phyloP scores from a whole-genome alignment of 352 stramenopile species.

The Phytophthora colocasiae region DNA sequence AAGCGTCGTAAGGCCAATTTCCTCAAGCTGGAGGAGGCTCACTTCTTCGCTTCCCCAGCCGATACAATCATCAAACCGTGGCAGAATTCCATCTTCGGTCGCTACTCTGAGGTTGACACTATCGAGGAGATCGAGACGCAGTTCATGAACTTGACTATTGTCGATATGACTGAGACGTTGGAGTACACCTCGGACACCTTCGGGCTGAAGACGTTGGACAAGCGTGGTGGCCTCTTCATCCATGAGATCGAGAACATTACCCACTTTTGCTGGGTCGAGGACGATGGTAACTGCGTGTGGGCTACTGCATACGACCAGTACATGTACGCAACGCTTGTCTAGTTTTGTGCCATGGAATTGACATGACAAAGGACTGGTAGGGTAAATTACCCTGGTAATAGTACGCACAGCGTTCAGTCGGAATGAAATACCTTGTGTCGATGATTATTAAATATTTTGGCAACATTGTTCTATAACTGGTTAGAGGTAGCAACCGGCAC shows the following conservation, averaged over 20 bases:
- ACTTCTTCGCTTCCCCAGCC: constrained; percentile 50
- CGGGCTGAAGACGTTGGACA: constrained; percentile 40
- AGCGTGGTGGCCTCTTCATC: constrained; percentile 43
- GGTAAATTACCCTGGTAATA: too few relatives aligned
- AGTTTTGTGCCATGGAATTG: background rate
- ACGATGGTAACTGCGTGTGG: constrained; percentile 48
- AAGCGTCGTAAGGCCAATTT: constrained; percentile 36
- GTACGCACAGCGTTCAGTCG: too few relatives aligned
- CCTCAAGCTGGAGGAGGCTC: constrained; percentile 13
- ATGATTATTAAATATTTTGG: too few relatives aligned
- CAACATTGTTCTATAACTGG: too few relatives aligned
- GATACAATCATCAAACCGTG: constrained; percentile 53
- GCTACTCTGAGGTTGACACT: constrained; percentile 43
- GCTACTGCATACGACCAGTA: constrained; percentile 46
- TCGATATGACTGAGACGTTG: constrained; percentile 36
- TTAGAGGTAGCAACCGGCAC: too few relatives aligned
- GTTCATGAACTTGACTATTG: constrained; percentile 39
- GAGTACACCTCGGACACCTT: constrained; percentile 49
- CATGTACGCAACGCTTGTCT: constrained; percentile 41
- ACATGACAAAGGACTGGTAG: too few relatives aligned
- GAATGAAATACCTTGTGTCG: too few relatives aligned
- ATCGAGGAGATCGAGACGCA: constrained; percentile 12
- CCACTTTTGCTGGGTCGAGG: constrained; percentile 42
- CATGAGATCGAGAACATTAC: constrained; percentile 26
- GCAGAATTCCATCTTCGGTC: constrained; percentile 46